Conservation (phyloP, 225 moss, liverwort and hornwort genomes). For the Polytrichum commune region DNA sequence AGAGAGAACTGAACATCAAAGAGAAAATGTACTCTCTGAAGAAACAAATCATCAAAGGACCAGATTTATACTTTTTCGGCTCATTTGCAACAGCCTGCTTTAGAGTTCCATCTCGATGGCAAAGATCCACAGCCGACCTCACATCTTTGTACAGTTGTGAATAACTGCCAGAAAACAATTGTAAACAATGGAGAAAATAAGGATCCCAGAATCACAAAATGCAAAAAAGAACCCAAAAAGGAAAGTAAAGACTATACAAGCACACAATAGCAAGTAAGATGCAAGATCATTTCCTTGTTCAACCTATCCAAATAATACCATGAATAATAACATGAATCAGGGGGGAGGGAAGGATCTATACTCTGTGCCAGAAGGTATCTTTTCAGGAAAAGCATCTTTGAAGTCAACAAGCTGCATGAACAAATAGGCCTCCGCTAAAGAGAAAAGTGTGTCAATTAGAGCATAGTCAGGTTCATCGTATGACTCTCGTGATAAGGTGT, state of each 20-base stretch:
- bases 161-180: constrained; percentile 45
- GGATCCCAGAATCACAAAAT: neutral
- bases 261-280: constrained; percentile 13
- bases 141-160: constrained; percentile 82
- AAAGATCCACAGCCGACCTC: constrained; percentile 85
- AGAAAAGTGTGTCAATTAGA: constrained; percentile 86
- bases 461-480: constrained; percentile 98
- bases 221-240: too few relatives aligned
- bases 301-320: too few relatives aligned
- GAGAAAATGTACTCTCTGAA: too few relatives aligned
- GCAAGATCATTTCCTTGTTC: neutral
- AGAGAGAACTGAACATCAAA: too few relatives aligned
- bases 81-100: constrained; percentile 86
- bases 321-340: too few relatives aligned
- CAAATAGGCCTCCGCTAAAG: constrained; percentile 89
- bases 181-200: neutral
- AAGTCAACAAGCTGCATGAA: constrained; percentile 96
- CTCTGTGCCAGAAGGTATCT: constrained; percentile 49
- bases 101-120: constrained; percentile 88
- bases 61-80: constrained; percentile 65
- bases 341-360: constrained; percentile 19
- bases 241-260: too few relatives aligned
- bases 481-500: constrained; percentile 82
- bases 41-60: neutral
- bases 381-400: constrained; percentile 66